phyloP scores from a whole-genome alignment of 1,139 yeast genomes.

The Pichiaceae sp. region DNA sequence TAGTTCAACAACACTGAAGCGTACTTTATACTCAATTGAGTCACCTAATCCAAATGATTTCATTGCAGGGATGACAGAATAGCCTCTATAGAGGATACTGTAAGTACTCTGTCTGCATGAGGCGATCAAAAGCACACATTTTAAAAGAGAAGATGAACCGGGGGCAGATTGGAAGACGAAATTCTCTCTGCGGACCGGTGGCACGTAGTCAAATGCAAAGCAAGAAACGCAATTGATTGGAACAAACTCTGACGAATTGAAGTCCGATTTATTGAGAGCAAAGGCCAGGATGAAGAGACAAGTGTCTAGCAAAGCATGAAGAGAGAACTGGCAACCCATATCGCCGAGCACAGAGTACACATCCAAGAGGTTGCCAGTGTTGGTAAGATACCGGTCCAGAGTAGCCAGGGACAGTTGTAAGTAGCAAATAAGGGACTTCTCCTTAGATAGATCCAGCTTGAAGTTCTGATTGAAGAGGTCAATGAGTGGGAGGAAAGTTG shows the following conservation, averaged over 20 bases:
- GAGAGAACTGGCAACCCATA: conserved; percentile 20
- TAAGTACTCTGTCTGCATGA: too few species aligned
- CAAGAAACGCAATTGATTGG: too few species aligned
- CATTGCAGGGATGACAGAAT: too few species aligned
- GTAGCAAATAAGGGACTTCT: conserved; percentile 22
- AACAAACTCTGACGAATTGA: too few species aligned
- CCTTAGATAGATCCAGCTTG: conserved; percentile 23
- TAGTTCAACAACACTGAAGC: not conserved
- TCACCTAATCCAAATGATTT: too few species aligned
- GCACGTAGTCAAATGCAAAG: conserved; percentile 22
- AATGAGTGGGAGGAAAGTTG: conserved; percentile 19
- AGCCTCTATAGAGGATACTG: too few species aligned
- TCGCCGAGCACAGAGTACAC: conserved; percentile 16
- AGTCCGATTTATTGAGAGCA: not conserved
- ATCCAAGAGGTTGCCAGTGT: conserved; percentile 12
- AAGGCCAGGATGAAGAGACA: conserved; percentile 13
- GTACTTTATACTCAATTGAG: too few species aligned
- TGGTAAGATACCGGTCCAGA: conserved; percentile 12
- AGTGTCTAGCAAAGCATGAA: conserved; percentile 19
- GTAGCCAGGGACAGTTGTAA: conserved; percentile 20
- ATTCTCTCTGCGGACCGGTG: conserved; percentile 29
- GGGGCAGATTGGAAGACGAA: too few species aligned
- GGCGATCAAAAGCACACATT: too few species aligned
- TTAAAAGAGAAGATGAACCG: too few species aligned
- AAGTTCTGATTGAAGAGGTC: conserved; percentile 31